A percentile compares a stretch with the other conserved stretches of the same genome.
phyloP scores from a whole-genome alignment of 225 moss, liverwort and hornwort genomes.

The Polytrichum commune region DNA sequence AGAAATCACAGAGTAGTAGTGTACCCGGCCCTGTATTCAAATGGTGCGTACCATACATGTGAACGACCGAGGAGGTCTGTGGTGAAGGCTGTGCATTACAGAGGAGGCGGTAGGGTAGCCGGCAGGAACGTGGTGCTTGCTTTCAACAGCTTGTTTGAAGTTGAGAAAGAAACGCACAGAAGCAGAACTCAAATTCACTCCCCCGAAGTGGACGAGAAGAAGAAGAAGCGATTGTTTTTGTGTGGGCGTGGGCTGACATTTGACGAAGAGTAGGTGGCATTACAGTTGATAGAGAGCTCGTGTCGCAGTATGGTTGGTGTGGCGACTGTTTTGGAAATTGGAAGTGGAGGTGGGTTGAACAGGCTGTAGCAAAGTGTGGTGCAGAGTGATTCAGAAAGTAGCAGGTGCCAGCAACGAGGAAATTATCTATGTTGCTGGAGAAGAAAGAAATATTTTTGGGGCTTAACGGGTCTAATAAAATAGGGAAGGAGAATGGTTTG shows the following conservation, averaged over 20 bases:
- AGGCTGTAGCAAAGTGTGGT: background rate
- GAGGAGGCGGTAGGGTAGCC: slow-evolving; percentile 7
- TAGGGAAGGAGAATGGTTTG: slow-evolving; percentile 58
- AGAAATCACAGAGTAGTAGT: slow-evolving; percentile 15
- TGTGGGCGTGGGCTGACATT: background rate
- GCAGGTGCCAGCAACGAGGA: background rate
- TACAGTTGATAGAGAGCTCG: background rate
- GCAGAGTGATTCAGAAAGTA: background rate
- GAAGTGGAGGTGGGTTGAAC: slow-evolving; percentile 1
- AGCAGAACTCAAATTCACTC: no score
- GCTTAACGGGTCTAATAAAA: slow-evolving; percentile 37
- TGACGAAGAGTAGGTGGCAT: background rate
- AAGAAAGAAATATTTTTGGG: slow-evolving; percentile 48
- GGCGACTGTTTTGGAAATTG: background rate
- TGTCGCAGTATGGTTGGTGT: no score
- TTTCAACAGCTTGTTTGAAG: slow-evolving; percentile 9
- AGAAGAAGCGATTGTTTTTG: background rate
- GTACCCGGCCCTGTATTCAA: background rate
- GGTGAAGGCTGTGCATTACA: background rate
- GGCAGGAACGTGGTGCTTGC: slow-evolving; percentile 13
- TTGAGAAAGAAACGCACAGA: background rate
- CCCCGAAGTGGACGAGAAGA: slow-evolving; percentile 2
- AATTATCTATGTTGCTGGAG: slow-evolving; percentile 40
- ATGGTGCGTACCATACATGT: slow-evolving; percentile 4
- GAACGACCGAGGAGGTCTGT: background rate